Conservation (phyloP, 192 early-diverging fungal species). For the Phycomyces nitens region DNA sequence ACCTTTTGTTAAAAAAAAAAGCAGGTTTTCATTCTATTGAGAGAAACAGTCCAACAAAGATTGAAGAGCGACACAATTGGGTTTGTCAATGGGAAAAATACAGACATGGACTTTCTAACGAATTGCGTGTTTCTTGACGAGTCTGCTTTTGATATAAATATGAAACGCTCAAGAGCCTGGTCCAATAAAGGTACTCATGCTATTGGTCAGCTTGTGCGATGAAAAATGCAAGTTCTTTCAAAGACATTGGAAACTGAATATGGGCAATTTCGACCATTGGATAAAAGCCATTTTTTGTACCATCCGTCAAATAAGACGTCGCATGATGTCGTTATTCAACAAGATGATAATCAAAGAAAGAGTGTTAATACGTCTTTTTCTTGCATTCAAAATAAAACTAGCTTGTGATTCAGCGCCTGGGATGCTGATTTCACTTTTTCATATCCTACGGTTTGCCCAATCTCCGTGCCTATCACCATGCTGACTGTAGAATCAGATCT, state of each 20-base stretch:
- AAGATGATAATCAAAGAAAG: constrained; percentile 12
- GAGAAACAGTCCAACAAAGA: no score
- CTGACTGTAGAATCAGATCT: constrained; percentile 17
- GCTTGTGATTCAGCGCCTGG: constrained; percentile 18
- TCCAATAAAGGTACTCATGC: no score
- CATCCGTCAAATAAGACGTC: constrained; percentile 18
- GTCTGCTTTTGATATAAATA: no score
- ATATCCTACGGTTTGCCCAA: constrained; percentile 13
- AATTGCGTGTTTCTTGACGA: no score
- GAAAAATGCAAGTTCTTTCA: constrained; percentile 16
- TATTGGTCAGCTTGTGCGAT: constrained; percentile 18
- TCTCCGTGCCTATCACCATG: constrained; percentile 16
- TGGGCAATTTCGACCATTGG: constrained; percentile 20
- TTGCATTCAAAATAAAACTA: constrained; percentile 18
- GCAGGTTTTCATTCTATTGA: no score
- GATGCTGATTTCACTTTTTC: constrained; percentile 12
- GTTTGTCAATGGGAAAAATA: no score
- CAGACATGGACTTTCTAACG: no score
- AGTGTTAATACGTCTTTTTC: constrained; percentile 18
- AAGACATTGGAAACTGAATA: constrained; percentile 19
- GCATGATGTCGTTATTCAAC: constrained; percentile 16
- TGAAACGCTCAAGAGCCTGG: no score
- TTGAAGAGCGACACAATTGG: no score
- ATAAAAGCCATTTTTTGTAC: constrained; percentile 16
- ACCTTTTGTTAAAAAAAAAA: no score